Percentiles rank a stretch among this genome's conserved stretches.
Conservation (phyloP, 305 asterid species). For the Euphrasia arctica region DNA sequence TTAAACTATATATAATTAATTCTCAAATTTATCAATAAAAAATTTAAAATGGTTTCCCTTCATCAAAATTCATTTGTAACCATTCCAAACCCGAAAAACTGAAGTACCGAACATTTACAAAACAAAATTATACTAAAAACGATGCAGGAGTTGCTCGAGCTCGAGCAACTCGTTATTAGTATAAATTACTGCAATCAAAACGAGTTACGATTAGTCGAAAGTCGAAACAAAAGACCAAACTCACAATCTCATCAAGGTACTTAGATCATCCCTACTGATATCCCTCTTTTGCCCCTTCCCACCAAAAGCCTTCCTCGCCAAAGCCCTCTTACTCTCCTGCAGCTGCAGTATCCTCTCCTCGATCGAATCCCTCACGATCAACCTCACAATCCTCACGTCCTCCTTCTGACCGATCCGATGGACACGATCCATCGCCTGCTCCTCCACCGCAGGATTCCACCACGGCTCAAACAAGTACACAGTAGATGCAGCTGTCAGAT, state of each 20-base stretch:
- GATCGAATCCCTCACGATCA: conserved; percentile 72
- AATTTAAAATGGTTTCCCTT: too few species aligned
- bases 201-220: too few species aligned
- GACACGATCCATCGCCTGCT: conserved; percentile 96
- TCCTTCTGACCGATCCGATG: conserved; percentile 87
- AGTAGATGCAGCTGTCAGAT: conserved; percentile 76
- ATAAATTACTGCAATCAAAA: too few species aligned
- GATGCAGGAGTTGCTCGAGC: too few species aligned
- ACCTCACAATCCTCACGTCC: conserved; percentile 67
- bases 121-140: too few species aligned
- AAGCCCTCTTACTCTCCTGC: conserved; percentile 68
- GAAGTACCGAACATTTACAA: too few species aligned
- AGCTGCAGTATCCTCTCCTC: conserved; percentile 75
- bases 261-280: background rate
- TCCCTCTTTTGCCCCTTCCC: conserved; percentile 23
- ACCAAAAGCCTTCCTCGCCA: conserved; percentile 71
- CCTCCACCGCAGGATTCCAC: conserved; percentile 99
- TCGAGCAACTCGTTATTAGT: too few species aligned
- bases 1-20: too few species aligned
- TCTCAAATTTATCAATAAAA: too few species aligned
- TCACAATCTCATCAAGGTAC: background rate
- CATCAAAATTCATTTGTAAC: too few species aligned
- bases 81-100: too few species aligned
- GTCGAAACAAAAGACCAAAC: background rate
- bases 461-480: conserved; percentile 91